These are phyloP conservation scores for Spergularia bocconei DNA, from an alignment of 148 eudicot species.

Conservation along the genomic window DNA sequence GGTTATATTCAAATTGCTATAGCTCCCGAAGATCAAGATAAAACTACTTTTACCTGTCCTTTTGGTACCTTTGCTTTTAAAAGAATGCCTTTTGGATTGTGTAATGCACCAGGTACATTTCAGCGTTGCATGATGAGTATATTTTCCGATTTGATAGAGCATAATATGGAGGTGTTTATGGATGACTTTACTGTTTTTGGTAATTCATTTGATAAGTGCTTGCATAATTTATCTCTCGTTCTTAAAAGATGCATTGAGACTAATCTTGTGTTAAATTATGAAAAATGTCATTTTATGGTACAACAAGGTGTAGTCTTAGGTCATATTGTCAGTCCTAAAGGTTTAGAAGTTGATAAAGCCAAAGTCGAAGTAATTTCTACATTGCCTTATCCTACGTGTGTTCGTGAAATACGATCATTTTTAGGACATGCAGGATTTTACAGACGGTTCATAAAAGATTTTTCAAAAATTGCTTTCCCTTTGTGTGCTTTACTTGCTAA, in stretches of 20 bases:
- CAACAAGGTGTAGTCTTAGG: constrained; percentile 15
- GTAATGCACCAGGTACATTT: neutral
- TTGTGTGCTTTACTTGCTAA: constrained; percentile 9
- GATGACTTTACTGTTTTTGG: neutral
- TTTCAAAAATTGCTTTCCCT: constrained; percentile 2
- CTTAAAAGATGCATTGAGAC: constrained; percentile 14
- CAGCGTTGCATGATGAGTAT: neutral
- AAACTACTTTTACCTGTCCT: too few species aligned
- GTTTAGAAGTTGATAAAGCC: constrained; percentile 22
- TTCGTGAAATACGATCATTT: neutral
- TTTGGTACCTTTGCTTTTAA: too few species aligned
- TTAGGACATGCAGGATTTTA: constrained; percentile 9
- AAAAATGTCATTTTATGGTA: constrained; percentile 29
- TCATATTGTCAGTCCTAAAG: constrained; percentile 5
- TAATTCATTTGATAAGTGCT: constrained; percentile 18
- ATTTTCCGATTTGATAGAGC: constrained; percentile 5
- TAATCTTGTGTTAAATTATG: constrained; percentile 11
- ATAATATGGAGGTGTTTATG: too few species aligned
- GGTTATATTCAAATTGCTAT: too few species aligned
- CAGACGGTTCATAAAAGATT: constrained; percentile 3
- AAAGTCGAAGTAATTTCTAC: constrained; percentile 16
- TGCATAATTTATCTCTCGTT: neutral
- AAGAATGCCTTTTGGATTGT: too few species aligned
- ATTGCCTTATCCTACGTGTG: constrained; percentile 8
- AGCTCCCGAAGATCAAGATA: too few species aligned